Evolutionary conservation across 768 basidiomycete species (phyloP).

Genomic region (Auricularia heimuer): DNA sequence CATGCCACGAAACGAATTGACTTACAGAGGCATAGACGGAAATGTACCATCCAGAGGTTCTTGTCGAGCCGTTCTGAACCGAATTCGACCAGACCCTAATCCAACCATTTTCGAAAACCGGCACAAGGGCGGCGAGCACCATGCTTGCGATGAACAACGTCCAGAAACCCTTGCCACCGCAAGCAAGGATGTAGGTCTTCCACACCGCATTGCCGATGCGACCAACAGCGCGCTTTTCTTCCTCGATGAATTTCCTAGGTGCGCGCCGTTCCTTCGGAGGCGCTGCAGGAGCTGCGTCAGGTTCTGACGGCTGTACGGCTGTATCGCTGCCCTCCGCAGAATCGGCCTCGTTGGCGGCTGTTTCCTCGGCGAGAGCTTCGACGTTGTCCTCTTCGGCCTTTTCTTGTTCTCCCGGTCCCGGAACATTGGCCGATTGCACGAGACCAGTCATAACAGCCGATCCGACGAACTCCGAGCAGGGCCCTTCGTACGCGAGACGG

Average conservation of each 20-base stretch:
- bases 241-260: conserved; percentile 78
- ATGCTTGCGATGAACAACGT: conserved; percentile 41
- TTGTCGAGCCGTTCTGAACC: conserved; percentile 46
- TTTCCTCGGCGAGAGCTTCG: conserved; percentile 30
- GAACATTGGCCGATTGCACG: conserved; percentile 6
- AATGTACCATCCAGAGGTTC: conserved; percentile 53
- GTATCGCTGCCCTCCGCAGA: conserved; percentile 19
- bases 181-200: conserved; percentile 44
- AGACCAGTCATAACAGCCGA: conserved; percentile 38
- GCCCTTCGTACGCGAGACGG: conserved; percentile 65
- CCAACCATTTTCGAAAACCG: conserved; percentile 66
- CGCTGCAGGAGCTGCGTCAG: conserved; percentile 3
- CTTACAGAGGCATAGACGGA: conserved; percentile 58
- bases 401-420: conserved; percentile 11
- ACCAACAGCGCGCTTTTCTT: conserved; percentile 69
- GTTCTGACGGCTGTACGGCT: conserved; percentile 11
- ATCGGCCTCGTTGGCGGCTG: conserved; percentile 31
- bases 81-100: conserved; percentile 19
- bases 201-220: conserved; percentile 59
- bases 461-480: conserved; percentile 48
- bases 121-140: conserved; percentile 47
- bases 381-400: conserved; percentile 11
- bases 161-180: conserved; percentile 49
- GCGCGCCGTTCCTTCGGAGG: conserved; percentile 35
- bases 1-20: conserved; percentile 20